A percentile compares a stretch with the other conserved stretches of the same genome.
Evolutionary conservation across 768 basidiomycete species (phyloP).

Genomic region (Gloeophyllum trabeum): DNA sequence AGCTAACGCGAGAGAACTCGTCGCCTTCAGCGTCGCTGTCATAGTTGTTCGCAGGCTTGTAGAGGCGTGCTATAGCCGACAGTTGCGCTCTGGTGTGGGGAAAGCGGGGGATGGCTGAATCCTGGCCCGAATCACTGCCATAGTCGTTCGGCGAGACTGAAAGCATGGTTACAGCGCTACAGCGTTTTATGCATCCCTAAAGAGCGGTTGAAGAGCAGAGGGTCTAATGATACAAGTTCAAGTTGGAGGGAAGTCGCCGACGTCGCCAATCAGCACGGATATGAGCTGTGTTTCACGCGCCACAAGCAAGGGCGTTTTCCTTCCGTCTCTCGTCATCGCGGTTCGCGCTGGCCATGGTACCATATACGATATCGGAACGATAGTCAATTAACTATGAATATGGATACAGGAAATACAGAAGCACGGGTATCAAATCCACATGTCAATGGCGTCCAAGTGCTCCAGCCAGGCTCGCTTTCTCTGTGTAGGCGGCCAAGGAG

Average conservation of each 20-base stretch:
- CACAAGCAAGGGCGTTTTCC: too few relatives aligned
- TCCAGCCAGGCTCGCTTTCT: background rate
- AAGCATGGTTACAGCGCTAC: too few relatives aligned
- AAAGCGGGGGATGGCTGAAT: constrained; percentile 30
- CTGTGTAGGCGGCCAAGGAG: background rate
- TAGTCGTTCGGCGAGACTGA: background rate
- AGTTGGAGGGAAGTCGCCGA: background rate
- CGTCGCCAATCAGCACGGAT: background rate
- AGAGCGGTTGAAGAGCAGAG: too few relatives aligned
- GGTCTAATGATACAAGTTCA: too few relatives aligned
- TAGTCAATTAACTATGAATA: too few relatives aligned
- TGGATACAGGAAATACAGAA: background rate
- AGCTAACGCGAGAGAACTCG: constrained; percentile 41
- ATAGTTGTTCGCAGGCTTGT: constrained; percentile 47
- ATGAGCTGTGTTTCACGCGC: background rate
- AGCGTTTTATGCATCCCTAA: too few relatives aligned
- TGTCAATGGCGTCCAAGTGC: background rate
- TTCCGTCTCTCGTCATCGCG: too few relatives aligned
- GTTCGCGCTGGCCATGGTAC: too few relatives aligned
- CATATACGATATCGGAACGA: too few relatives aligned
- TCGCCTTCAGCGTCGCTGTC: constrained; percentile 47
- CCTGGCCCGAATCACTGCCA: background rate
- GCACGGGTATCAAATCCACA: background rate
- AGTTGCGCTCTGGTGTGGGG: constrained; percentile 81
- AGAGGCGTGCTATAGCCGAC: constrained; percentile 58